phyloP scores from a whole-genome alignment of 352 stramenopile species.

The Phytophthora tubulina region DNA sequence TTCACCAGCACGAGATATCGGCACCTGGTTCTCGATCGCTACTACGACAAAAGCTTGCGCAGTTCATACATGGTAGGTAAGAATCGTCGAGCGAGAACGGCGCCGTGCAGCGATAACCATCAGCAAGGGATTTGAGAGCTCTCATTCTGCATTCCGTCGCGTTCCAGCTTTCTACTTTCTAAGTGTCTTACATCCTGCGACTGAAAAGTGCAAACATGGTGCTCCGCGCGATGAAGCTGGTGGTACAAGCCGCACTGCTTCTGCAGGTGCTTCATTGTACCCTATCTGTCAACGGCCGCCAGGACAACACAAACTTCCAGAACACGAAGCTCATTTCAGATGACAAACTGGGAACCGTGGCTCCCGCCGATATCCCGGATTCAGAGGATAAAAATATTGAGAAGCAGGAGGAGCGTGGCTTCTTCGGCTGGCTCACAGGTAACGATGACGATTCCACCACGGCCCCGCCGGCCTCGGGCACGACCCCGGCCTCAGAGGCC shows the following conservation, averaged over 20 bases:
- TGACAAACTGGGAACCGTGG: conserved; percentile 10
- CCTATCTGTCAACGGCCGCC: conserved; percentile 6
- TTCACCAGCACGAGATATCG: no score
- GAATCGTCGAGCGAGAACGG: no score
- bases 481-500: neutral
- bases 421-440: conserved; percentile 26
- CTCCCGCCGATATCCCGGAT: neutral
- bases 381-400: conserved; percentile 11
- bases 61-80: no score
- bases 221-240: conserved; percentile 33
- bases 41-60: no score
- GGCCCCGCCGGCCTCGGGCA: no score
- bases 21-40: no score
- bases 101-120: no score
- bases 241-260: conserved; percentile 25
- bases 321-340: conserved; percentile 24
- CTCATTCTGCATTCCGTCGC: conserved; percentile 37
- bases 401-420: conserved; percentile 32
- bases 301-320: conserved; percentile 33
- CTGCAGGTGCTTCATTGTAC: conserved; percentile 30
- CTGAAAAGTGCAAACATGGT: conserved; percentile 34
- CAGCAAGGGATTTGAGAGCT: conserved; percentile 36
- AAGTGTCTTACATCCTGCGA: conserved; percentile 20
- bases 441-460: neutral
- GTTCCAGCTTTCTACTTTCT: conserved; percentile 26